Evolutionary conservation across 306 rosid species (phyloP).

Genomic region (Quercus aquifolioides): DNA sequence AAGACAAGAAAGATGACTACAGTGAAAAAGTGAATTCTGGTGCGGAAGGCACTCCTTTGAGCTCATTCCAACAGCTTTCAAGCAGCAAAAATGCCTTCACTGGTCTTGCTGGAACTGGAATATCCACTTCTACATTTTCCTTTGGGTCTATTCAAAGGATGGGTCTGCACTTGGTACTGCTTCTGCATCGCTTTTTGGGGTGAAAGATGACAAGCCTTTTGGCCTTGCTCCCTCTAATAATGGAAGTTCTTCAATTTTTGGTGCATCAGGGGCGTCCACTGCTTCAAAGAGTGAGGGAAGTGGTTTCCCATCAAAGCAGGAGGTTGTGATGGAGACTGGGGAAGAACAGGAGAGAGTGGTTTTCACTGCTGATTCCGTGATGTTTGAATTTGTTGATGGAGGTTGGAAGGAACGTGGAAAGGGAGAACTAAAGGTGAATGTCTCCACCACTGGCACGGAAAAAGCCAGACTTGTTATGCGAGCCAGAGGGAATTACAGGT

Average conservation of each 20-base stretch:
- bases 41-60: constrained; percentile 55
- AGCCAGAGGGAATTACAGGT: constrained; percentile 71
- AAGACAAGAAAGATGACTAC: constrained; percentile 40
- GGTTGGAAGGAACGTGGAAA: constrained; percentile 98
- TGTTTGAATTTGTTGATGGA: constrained; percentile 72
- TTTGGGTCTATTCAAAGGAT: constrained; percentile 63
- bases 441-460: constrained; percentile 44
- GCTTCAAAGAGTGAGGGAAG: constrained; percentile 61
- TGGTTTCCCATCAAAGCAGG: constrained; percentile 59
- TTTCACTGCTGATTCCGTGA: constrained; percentile 67
- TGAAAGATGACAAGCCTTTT: constrained; percentile 47
- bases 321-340: constrained; percentile 84
- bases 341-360: constrained; percentile 81
- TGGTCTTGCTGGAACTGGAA: constrained; percentile 89
- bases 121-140: constrained; percentile 72
- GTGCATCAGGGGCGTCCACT: constrained; percentile 43
- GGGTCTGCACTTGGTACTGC: constrained; percentile 42
- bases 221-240: constrained; percentile 66
- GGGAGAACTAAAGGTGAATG: constrained; percentile 83
- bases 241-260: constrained; percentile 67
- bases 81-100: constrained; percentile 95
- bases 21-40: constrained; percentile 44
- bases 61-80: constrained; percentile 84
- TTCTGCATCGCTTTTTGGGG: constrained; percentile 50
- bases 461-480: constrained; percentile 83